These are phyloP conservation scores for Leptodermis oblonga DNA, from an alignment of 257 asterid species.

Conservation along the genomic window DNA sequence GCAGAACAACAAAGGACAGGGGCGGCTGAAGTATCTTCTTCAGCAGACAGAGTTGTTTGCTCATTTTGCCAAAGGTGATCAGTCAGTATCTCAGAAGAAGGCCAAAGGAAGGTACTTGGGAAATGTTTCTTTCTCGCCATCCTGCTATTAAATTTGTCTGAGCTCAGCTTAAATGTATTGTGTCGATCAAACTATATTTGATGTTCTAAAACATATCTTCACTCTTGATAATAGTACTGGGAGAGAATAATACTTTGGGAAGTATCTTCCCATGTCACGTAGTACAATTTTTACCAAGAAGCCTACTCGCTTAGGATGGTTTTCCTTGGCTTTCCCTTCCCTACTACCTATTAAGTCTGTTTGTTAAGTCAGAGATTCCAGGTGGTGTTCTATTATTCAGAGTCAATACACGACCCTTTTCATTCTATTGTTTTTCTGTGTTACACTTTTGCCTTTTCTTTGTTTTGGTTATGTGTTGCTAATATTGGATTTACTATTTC, in stretches of 20 bases:
- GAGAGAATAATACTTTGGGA: background rate
- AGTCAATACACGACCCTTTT: background rate
- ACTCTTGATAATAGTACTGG: background rate
- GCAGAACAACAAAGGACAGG: slow-evolving; percentile 93
- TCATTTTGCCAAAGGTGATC: slow-evolving; percentile 94
- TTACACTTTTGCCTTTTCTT: background rate
- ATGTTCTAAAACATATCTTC: background rate
- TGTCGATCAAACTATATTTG: background rate
- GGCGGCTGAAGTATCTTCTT: slow-evolving; percentile 85
- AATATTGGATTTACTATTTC: background rate
- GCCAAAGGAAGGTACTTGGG: slow-evolving; percentile 60
- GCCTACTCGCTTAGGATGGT: background rate
- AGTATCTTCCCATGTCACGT: background rate
- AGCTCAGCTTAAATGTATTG: background rate
- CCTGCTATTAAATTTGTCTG: background rate
- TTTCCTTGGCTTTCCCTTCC: background rate
- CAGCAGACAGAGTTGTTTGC: slow-evolving; percentile 98
- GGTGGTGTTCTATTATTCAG: background rate
- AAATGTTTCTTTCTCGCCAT: background rate
- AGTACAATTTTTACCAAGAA: background rate
- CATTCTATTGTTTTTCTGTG: too few relatives aligned
- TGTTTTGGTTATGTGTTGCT: background rate
- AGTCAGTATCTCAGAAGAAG: slow-evolving; percentile 64
- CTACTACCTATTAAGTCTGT: background rate
- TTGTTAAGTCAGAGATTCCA: background rate